Evolutionary conservation across 768 basidiomycete genomes (phyloP).

Genomic region (Porpolomopsis calyptriformis): DNA sequence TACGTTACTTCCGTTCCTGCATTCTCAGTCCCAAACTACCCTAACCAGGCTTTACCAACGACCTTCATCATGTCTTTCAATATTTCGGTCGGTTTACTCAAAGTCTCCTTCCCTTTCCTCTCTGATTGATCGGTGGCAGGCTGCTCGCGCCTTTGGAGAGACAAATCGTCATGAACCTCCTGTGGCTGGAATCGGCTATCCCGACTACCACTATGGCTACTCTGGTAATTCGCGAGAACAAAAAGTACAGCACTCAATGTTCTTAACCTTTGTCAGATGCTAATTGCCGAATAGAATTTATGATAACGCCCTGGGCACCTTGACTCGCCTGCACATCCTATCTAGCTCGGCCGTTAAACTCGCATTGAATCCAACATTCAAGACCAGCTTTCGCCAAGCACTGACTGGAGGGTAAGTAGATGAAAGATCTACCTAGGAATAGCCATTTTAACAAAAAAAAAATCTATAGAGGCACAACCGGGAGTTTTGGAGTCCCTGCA

Average conservation of each 20-base stretch:
- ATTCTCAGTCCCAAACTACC: conserved; percentile 68
- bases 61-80: conserved; percentile 81
- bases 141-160: conserved; percentile 69
- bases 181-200: conserved; percentile 79
- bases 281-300: conserved; percentile 42
- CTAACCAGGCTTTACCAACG: conserved; percentile 71
- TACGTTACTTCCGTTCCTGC: conserved; percentile 66
- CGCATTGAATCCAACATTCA: conserved; percentile 65
- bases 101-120: conserved; percentile 10
- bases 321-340: conserved; percentile 62
- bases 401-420: conserved; percentile 71
- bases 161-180: conserved; percentile 76
- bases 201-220: conserved; percentile 55
- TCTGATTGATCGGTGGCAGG: too few species aligned
- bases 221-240: conserved; percentile 68
- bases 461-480: conserved; percentile 56
- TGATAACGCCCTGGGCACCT: conserved; percentile 51
- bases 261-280: conserved; percentile 1
- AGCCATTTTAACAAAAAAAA: too few species aligned
- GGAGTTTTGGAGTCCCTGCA: conserved; percentile 78
- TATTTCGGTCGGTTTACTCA: conserved; percentile 57
- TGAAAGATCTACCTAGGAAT: neutral
- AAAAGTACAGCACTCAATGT: conserved; percentile 39
- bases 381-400: conserved; percentile 69
- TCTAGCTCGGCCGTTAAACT: conserved; percentile 50